Evolutionary conservation across 805 yeast genomes (phyloP), one percentile per base, ranked within the genome.

Genomic region (Kodamaea leandrae): DNA sequence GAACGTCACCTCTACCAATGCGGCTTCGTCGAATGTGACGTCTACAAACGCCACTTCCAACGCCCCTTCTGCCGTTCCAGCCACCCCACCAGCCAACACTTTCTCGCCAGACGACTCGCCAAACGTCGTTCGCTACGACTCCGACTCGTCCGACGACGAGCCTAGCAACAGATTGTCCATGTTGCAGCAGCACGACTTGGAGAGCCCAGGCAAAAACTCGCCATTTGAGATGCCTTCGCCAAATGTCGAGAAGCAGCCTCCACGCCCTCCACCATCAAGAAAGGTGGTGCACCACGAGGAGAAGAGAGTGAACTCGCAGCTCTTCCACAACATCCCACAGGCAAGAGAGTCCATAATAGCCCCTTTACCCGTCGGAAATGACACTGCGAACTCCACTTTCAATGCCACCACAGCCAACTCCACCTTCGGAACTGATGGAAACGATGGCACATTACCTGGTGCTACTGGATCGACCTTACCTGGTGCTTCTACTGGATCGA

Each of bases 211-310:
- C 8, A 14, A 14, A 14, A 10, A 27, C n/a, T n/a, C n/a, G n/a
- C 28, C 28, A 25, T 25, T 25, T 25, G 28, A 6, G 13, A 25
- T 4, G 13, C 7, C 10, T 5, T 12, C 5, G 15, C 28, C 13
- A 6, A n/a, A n/a, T n/a, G n/a, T n/a, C 13, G 33, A 36, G 6
- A 21, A 28, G 14, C 39, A 36, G 20, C 33, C 38, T 4, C 82
- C 83, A 4, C 72, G 74, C 3, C 77, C 80, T 26, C 83, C 82
- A 14, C 82, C 82, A 27, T 65, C 82, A 2, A 71, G 83, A 56
- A 78, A 76, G 51, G 69, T 67, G 10, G 58, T 58, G 3, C 60
- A 68, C 45, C 64, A 61, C 23, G 38, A 33, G 10, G 63, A 51
- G 61, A 58, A 39, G 63, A 63, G 42, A 74, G 64, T 70, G 30